A percentile compares a stretch with the other conserved stretches of the same genome.
phyloP scores from a whole-genome alignment of 805 yeast species.

The Suhomyces pyralidae region DNA sequence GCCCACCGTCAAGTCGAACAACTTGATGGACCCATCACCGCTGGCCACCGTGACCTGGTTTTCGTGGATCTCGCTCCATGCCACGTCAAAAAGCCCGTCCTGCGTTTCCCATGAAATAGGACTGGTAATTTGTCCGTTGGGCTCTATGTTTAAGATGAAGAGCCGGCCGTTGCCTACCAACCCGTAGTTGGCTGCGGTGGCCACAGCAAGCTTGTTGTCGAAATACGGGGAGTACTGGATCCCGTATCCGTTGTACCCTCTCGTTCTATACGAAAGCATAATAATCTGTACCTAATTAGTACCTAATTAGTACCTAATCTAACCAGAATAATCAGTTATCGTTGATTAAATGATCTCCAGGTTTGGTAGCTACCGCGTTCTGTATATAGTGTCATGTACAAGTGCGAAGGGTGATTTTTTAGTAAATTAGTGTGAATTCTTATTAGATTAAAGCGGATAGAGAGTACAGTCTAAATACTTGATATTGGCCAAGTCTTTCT shows the following conservation, averaged over 20 bases:
- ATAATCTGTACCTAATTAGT: too few species aligned
- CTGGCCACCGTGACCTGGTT: conserved; percentile 79
- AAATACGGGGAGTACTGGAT: conserved; percentile 89
- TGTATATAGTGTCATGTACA: neutral
- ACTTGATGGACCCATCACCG: conserved; percentile 86
- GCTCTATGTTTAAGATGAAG: conserved; percentile 63
- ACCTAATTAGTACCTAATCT: neutral
- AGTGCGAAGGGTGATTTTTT: too few species aligned
- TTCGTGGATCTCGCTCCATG: conserved; percentile 91
- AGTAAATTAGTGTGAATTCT: too few species aligned
- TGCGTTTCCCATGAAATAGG: conserved; percentile 78
- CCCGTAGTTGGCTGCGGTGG: conserved; percentile 89
- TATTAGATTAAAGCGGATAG: conserved; percentile 13
- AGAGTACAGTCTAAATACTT: conserved; percentile 41
- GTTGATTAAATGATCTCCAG: neutral
- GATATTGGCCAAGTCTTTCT: conserved; percentile 22
- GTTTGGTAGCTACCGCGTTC: neutral
- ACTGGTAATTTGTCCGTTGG: conserved; percentile 57
- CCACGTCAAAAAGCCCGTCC: conserved; percentile 82
- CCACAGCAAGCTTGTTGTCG: conserved; percentile 86
- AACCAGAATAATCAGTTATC: neutral
- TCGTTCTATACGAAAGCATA: conserved; percentile 75
- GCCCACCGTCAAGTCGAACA: conserved; percentile 70
- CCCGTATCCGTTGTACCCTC: conserved; percentile 82
- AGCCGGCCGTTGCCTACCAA: conserved; percentile 91